phyloP scores from a whole-genome alignment of 1,284 basidiomycete genomes.

The Bondarzewia mesenterica region DNA sequence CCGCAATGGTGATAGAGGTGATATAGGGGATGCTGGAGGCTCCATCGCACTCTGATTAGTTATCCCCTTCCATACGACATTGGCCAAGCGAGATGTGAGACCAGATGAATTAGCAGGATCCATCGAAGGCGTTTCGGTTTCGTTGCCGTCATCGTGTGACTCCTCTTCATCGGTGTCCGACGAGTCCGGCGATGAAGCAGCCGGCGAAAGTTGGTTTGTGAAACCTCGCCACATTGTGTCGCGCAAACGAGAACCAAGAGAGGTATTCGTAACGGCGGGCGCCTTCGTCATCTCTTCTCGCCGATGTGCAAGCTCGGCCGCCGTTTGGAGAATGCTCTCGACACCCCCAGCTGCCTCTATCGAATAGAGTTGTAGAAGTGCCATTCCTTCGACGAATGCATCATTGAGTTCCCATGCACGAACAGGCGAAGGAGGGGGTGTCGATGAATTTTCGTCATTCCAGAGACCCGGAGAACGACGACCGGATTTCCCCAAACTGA shows the following conservation, averaged over 20 bases:
- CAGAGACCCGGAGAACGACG: constrained; percentile 43
- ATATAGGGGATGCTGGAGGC: constrained; percentile 39
- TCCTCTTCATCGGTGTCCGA: constrained; percentile 26
- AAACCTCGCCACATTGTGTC: constrained; percentile 65
- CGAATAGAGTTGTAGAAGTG: constrained; percentile 57
- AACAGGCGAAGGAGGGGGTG: constrained; percentile 35
- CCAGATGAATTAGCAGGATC: constrained; percentile 19
- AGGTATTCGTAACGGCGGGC: constrained; percentile 25
- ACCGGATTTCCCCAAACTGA: constrained; percentile 46
- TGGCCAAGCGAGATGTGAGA: constrained; percentile 47
- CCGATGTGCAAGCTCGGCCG: constrained; percentile 47
- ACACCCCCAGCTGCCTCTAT: constrained; percentile 57
- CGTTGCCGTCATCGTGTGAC: constrained; percentile 25
- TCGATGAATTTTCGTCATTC: constrained; percentile 34
- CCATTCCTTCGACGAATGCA: constrained; percentile 58
- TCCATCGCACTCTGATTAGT: constrained; percentile 71
- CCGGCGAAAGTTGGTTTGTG: constrained; percentile 38
- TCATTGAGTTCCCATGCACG: constrained; percentile 51
- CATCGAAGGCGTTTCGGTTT: constrained; percentile 21
- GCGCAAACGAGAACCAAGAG: constrained; percentile 47
- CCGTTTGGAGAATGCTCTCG: constrained; percentile 60
- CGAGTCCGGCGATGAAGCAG: constrained; percentile 27
- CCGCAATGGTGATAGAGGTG: constrained; percentile 22
- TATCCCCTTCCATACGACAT: constrained; percentile 63
- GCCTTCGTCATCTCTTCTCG: constrained; percentile 32